These are phyloP conservation scores for Penicillium flavigenum DNA, from an alignment of 495 filamentous ascomycete genomes.

Conservation along the genomic window DNA sequence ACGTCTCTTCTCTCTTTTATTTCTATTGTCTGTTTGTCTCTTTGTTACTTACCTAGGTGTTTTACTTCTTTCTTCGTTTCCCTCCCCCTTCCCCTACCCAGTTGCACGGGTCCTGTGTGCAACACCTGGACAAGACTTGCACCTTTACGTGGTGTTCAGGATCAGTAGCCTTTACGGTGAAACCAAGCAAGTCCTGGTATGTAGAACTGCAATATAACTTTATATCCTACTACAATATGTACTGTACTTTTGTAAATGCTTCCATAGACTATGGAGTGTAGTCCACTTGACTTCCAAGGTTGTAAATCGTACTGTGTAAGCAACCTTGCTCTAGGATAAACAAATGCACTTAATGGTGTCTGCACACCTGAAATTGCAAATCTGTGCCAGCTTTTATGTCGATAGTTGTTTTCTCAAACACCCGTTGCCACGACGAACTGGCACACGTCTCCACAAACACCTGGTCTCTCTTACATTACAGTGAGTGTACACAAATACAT, in stretches of 20 bases:
- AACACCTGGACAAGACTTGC: slow-evolving; percentile 2
- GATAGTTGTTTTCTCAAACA: neutral
- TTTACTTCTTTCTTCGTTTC: neutral
- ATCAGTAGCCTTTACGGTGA: neutral
- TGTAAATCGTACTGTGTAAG: no score
- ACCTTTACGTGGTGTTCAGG: slow-evolving; percentile 5
- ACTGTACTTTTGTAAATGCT: neutral
- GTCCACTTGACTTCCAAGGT: no score
- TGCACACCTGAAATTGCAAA: neutral
- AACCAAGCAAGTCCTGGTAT: neutral
- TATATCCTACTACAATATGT: neutral
- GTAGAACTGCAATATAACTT: neutral
- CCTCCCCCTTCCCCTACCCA: neutral
- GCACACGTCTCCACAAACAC: neutral
- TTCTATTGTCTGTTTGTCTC: neutral
- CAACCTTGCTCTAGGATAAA: neutral
- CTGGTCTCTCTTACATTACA: neutral
- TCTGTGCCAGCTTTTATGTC: neutral
- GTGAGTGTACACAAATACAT: neutral
- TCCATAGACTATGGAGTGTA: no score
- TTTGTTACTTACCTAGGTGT: no score
- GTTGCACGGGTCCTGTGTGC: neutral
- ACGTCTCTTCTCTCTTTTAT: no score
- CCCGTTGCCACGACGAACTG: neutral
- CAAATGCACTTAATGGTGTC: neutral